Conservation (phyloP, 805 yeast genomes). For the Kluyveromyces lactis region DNA sequence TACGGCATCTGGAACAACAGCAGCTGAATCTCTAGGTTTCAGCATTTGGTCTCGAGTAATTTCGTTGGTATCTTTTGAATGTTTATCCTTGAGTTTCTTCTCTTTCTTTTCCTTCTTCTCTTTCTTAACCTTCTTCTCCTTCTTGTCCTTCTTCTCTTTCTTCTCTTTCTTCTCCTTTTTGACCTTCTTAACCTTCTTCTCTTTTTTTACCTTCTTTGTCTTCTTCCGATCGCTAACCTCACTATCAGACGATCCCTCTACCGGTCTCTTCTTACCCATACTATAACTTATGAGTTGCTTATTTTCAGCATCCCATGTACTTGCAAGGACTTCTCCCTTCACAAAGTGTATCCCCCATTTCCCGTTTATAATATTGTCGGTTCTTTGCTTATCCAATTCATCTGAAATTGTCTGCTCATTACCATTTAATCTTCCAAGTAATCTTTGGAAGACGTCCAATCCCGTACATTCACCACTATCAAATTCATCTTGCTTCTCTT, state of each 20-base stretch:
- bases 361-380: slow-evolving; percentile 67
- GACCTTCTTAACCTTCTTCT: slow-evolving; percentile 16
- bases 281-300: slow-evolving; percentile 29
- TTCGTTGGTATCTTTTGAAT: slow-evolving; percentile 9
- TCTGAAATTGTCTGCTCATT: slow-evolving; percentile 57
- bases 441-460: slow-evolving; percentile 84
- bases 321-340: slow-evolving; percentile 70
- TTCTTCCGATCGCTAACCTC: slow-evolving; percentile 19
- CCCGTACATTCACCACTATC: slow-evolving; percentile 84
- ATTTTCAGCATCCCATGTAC: slow-evolving; percentile 71
- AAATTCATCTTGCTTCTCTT: slow-evolving; percentile 54
- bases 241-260: slow-evolving; percentile 20
- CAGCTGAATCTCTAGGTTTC: slow-evolving; percentile 26
- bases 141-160: slow-evolving; percentile 24
- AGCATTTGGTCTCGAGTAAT: slow-evolving; percentile 37
- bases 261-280: slow-evolving; percentile 23
- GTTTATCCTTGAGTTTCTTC: slow-evolving; percentile 23
- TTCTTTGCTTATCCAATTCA: slow-evolving; percentile 61
- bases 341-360: slow-evolving; percentile 85
- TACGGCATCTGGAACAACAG: slow-evolving; percentile 27
- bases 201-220: slow-evolving; percentile 19
- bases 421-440: slow-evolving; percentile 84
- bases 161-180: slow-evolving; percentile 22
- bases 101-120: slow-evolving; percentile 22
- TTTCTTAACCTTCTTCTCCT: slow-evolving; percentile 25